Evolutionary conservation across 2,329 filamentous ascomycete genomes (phyloP).

Genomic region (Domatiomyces catenatus): DNA sequence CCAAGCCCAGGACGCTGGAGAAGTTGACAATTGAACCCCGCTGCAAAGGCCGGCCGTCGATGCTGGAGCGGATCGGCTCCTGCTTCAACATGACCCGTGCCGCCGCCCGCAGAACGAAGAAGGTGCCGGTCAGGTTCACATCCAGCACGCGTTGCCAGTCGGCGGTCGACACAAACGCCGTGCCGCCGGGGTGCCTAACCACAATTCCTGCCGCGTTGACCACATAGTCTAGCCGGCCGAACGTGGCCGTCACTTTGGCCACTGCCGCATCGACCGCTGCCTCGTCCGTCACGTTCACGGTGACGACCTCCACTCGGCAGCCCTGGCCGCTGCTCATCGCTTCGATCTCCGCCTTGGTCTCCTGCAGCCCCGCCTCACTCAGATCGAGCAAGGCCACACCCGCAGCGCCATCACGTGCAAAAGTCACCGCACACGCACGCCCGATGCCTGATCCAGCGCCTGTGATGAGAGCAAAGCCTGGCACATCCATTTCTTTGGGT

Average conservation of each 20-base stretch:
- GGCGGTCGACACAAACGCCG: conserved; percentile 14
- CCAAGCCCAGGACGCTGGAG: conserved; percentile 36
- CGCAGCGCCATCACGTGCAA: conserved; percentile 9
- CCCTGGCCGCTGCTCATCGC: conserved; percentile 2
- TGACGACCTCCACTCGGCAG: conserved; percentile 4
- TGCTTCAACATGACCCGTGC: conserved; percentile 33
- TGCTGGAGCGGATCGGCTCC: conserved; percentile 25
- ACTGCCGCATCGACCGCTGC: conserved; percentile 38
- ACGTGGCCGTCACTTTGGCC: conserved; percentile 40
- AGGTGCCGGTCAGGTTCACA: conserved; percentile 31
- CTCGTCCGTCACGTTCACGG: conserved; percentile 35
- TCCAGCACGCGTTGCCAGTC: conserved; percentile 30
- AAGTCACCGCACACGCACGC: conserved; percentile 6
- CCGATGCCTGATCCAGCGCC: conserved; percentile 10
- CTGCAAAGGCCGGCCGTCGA: conserved; percentile 24
- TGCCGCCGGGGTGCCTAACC: conserved; percentile 16
- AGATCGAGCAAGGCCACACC: conserved; percentile 9
- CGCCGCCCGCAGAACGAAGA: conserved; percentile 29
- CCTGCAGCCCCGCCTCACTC: conserved; percentile 3
- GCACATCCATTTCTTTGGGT: conserved; percentile 7
- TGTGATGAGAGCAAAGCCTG: conserved; percentile 11
- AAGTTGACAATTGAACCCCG: conserved; percentile 38
- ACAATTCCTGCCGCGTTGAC: conserved; percentile 19
- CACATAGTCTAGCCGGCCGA: conserved; percentile 26
- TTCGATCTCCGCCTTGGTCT: conserved; percentile 6